Base-by-base conservation (phyloP, 768 basidiomycete species). In the Glaciozyma martinii region DNA sequence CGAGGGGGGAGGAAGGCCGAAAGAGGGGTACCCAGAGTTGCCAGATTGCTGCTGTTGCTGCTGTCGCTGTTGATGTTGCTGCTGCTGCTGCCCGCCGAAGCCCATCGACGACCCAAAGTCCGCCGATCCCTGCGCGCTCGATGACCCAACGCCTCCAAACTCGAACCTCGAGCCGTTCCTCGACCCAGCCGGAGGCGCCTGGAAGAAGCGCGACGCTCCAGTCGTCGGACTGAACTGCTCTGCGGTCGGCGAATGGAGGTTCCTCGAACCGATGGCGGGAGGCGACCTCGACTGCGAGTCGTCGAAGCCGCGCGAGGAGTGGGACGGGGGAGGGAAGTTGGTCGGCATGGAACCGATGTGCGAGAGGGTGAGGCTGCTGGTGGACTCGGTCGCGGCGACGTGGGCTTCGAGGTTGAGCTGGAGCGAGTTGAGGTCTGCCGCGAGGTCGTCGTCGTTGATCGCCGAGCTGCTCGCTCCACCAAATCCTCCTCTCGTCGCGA, bases 361-460 rank as follows among this genome's bases (percentile, higher is more conserved):
- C 52, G 25, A 40, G 21, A 65, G 56, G 18, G 56, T 44, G 13
- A 46, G 27, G 16, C 6, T 27, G 63, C 53, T 27, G 23, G 33
- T 56, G 15, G 40, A 19, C 25, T 57, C 56, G 40, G 25, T 43
- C 40, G 56, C 56, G 16, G 66, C 66, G 44, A 62, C 71, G 30
- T 70, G 68, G 5, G 68, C 67, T 47, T 74, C 73, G 61, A 74
- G 67, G 57, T 68, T 72, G 23, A 74, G 64, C 40, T 74, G 73
- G 9, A 74, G 61, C 50, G 73, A 72, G 63, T 74, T 74, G 56
- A 70, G 59, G 53, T 74, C 73, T 7, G 69, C 69, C 1, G 72
- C 72, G 54, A 73, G 63, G 47, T 74, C 73, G 58, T 74, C 73
- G 58, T 74, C 73, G 62, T 72, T 65, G 59, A 66, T 67, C 29